Conservation (phyloP, 768 basidiomycete species). For the Pulveroboletus frians region DNA sequence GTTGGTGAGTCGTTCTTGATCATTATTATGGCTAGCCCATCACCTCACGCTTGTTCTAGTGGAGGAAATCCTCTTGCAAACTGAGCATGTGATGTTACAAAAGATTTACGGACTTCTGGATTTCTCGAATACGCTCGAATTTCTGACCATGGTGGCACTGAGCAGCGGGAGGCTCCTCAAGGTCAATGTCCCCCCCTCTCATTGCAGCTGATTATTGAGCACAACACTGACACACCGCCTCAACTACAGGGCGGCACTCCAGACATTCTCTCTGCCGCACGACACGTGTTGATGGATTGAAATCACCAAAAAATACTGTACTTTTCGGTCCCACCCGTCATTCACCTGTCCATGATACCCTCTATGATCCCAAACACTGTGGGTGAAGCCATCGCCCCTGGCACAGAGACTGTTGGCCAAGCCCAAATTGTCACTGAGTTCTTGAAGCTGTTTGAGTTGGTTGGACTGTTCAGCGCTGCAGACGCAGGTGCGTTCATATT, state of each 20-base stretch:
- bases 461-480: slow-evolving; percentile 73
- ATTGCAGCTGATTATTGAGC: neutral
- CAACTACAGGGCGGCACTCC: slow-evolving; percentile 77
- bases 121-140: slow-evolving; percentile 68
- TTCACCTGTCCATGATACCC: slow-evolving; percentile 76
- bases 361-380: slow-evolving; percentile 31
- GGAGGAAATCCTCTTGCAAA: slow-evolving; percentile 78
- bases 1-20: slow-evolving; percentile 55
- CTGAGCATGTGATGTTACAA: slow-evolving; percentile 63
- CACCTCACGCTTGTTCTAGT: slow-evolving; percentile 41
- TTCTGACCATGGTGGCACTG: slow-evolving; percentile 86
- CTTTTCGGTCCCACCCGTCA: slow-evolving; percentile 69
- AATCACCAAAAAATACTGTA: slow-evolving; percentile 95
- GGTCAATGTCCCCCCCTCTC: slow-evolving; percentile 34
- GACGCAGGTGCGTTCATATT: slow-evolving; percentile 72
- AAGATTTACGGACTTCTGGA: slow-evolving; percentile 83
- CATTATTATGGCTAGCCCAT: neutral
- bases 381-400: slow-evolving; percentile 52
- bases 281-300: slow-evolving; percentile 85
- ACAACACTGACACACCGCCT: neutral
- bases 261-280: slow-evolving; percentile 76
- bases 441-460: slow-evolving; percentile 75
- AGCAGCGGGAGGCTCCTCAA: slow-evolving; percentile 80
- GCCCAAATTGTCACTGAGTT: slow-evolving; percentile 70
- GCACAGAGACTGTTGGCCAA: slow-evolving; percentile 76